A percentile compares a stretch with the other conserved stretches of the same genome.
phyloP scores from a whole-genome alignment of 2,329 filamentous ascomycete genomes.

The Aspergillus awamori region DNA sequence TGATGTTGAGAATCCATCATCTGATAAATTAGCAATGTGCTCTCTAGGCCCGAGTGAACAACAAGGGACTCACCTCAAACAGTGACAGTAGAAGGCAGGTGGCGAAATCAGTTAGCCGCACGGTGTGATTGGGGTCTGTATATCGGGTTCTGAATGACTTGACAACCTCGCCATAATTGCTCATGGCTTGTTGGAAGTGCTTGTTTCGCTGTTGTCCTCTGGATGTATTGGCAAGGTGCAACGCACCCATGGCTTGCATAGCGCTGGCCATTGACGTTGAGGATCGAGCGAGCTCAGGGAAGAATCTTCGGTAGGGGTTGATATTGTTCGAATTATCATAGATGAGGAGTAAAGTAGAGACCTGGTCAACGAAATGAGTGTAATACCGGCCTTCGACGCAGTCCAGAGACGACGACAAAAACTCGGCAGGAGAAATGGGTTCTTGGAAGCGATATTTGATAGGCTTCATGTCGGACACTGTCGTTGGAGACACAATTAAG shows the following conservation, averaged over 20 bases:
- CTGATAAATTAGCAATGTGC: slow-evolving; percentile 21
- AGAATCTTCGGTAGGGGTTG: slow-evolving; percentile 41
- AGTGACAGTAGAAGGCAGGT: slow-evolving; percentile 39
- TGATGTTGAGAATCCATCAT: slow-evolving; percentile 44
- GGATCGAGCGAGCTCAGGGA: slow-evolving; percentile 37
- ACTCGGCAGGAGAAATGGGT: slow-evolving; percentile 24
- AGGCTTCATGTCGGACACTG: slow-evolving; percentile 19
- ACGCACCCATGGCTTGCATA: slow-evolving; percentile 45
- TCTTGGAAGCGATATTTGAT: slow-evolving; percentile 32
- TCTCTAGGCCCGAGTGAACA: background rate
- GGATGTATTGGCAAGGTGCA: slow-evolving; percentile 46
- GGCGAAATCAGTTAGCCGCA: slow-evolving; percentile 36
- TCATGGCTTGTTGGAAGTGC: slow-evolving; percentile 44
- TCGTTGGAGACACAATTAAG: slow-evolving; percentile 32
- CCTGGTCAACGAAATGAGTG: slow-evolving; percentile 38
- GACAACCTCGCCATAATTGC: slow-evolving; percentile 43
- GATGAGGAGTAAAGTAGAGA: slow-evolving; percentile 39
- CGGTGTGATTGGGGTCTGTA: slow-evolving; percentile 27
- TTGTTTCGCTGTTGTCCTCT: slow-evolving; percentile 32
- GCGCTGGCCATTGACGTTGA: slow-evolving; percentile 40
- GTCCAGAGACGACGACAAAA: slow-evolving; percentile 26
- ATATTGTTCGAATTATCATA: slow-evolving; percentile 41
- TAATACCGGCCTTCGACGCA: slow-evolving; percentile 38
- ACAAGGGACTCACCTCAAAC: slow-evolving; percentile 34
- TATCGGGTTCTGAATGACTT: slow-evolving; percentile 35